Evolutionary conservation across 1,284 basidiomycete species (phyloP).

Genomic region (Ceratobasidium sp.): DNA sequence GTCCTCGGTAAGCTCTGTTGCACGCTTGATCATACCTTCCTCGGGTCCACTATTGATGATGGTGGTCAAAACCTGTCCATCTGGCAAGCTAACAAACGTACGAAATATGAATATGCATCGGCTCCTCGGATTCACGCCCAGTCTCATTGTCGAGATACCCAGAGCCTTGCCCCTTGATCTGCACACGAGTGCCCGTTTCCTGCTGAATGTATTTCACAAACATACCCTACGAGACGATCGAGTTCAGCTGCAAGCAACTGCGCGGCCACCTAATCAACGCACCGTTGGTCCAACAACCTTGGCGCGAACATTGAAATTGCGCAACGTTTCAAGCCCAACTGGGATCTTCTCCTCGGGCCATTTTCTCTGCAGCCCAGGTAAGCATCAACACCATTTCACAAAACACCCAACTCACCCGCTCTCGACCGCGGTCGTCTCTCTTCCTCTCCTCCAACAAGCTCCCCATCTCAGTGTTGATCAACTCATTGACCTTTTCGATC

Average conservation of each 20-base stretch:
- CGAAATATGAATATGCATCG: slow-evolving; percentile 96
- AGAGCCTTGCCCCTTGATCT: slow-evolving; percentile 95
- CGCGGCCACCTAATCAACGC: slow-evolving; percentile 53
- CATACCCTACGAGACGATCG: slow-evolving; percentile 70
- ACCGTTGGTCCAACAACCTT: slow-evolving; percentile 96
- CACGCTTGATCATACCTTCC: slow-evolving; percentile 84
- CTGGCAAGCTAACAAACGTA: slow-evolving; percentile 57
- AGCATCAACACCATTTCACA: slow-evolving; percentile 2
- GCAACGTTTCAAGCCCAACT: slow-evolving; percentile 87
- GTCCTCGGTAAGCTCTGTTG: slow-evolving; percentile 90
- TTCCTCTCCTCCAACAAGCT: slow-evolving; percentile 86
- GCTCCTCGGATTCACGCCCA: slow-evolving; percentile 88
- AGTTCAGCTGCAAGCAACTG: background rate
- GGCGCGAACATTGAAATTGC: slow-evolving; percentile 97
- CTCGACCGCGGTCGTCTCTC: slow-evolving; percentile 66
- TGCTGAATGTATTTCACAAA: slow-evolving; percentile 99
- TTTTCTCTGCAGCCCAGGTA: slow-evolving; percentile 69
- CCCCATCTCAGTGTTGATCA: slow-evolving; percentile 86
- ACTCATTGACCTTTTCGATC: slow-evolving; percentile 84
- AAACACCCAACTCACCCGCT: slow-evolving; percentile 60
- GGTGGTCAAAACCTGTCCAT: slow-evolving; percentile 42
- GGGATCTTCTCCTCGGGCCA: slow-evolving; percentile 96
- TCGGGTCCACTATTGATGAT: slow-evolving; percentile 77
- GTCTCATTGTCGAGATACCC: slow-evolving; percentile 97
- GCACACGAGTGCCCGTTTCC: slow-evolving; percentile 96